Evolutionary conservation across 495 filamentous ascomycete species (phyloP).

Genomic region (Baudoinia panamericana): DNA sequence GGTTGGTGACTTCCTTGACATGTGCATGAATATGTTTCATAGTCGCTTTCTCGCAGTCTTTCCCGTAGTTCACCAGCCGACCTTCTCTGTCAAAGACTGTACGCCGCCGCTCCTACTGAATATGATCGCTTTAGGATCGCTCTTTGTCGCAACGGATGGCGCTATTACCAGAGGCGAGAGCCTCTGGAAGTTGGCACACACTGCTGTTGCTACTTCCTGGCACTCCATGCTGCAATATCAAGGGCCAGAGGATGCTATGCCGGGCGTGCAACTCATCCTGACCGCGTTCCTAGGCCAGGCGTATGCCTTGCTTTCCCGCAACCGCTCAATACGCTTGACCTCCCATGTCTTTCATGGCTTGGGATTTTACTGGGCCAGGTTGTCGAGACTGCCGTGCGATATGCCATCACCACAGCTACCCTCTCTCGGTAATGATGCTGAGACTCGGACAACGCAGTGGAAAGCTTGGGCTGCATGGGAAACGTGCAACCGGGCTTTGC

Average conservation of each 20-base stretch:
- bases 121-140: slow-evolving; percentile 38
- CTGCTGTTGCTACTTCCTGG: slow-evolving; percentile 39
- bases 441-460: slow-evolving; percentile 24
- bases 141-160: slow-evolving; percentile 37
- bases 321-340: slow-evolving; percentile 34
- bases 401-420: not conserved
- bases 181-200: slow-evolving; percentile 37
- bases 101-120: slow-evolving; percentile 36
- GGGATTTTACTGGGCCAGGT: slow-evolving; percentile 39
- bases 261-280: slow-evolving; percentile 37
- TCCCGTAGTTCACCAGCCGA: slow-evolving; percentile 37
- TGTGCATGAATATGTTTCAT: not conserved
- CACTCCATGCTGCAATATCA: slow-evolving; percentile 36
- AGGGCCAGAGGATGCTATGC: slow-evolving; percentile 36
- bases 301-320: slow-evolving; percentile 27
- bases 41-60: slow-evolving; percentile 27
- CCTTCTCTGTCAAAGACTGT: slow-evolving; percentile 39
- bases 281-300: slow-evolving; percentile 37
- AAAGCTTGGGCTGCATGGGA: slow-evolving; percentile 35
- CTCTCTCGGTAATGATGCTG: not conserved
- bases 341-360: slow-evolving; percentile 38
- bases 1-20: not conserved
- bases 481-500: slow-evolving; percentile 36
- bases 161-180: slow-evolving; percentile 37
- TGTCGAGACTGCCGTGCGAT: slow-evolving; percentile 19